Conservation (phyloP, 2,329 filamentous ascomycete genomes). For the Alternaria solani region DNA sequence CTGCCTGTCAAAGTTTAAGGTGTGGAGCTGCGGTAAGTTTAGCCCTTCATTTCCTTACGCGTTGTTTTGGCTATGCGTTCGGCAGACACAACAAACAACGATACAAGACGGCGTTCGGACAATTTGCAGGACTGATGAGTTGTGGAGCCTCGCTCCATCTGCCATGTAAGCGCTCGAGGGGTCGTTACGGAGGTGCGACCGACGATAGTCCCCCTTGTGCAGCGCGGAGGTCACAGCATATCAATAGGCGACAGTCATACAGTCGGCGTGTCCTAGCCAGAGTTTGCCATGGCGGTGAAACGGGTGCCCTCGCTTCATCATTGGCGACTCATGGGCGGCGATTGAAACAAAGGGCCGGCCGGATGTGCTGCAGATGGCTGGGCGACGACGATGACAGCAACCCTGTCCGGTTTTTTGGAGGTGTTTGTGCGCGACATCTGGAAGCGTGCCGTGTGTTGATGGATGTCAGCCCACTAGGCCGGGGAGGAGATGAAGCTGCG, state of each 20-base stretch:
- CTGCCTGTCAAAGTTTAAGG: slow-evolving; percentile 38
- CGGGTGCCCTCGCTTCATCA: slow-evolving; percentile 20
- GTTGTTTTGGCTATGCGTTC: slow-evolving; percentile 44
- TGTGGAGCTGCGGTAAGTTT: slow-evolving; percentile 33
- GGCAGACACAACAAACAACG: slow-evolving; percentile 37
- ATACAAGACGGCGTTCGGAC: background rate
- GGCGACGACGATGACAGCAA: slow-evolving; percentile 4
- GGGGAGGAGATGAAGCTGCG: slow-evolving; percentile 14
- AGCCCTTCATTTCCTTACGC: slow-evolving; percentile 49
- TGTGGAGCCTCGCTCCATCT: slow-evolving; percentile 6
- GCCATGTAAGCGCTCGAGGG: slow-evolving; percentile 10
- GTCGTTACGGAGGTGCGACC: slow-evolving; percentile 23
- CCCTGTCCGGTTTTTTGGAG: slow-evolving; percentile 3
- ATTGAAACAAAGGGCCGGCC: slow-evolving; percentile 26
- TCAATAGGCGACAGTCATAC: slow-evolving; percentile 36
- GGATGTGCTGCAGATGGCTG: slow-evolving; percentile 8
- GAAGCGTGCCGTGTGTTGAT: slow-evolving; percentile 11
- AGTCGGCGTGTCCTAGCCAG: slow-evolving; percentile 28
- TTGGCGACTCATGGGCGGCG: slow-evolving; percentile 24
- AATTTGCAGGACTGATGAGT: slow-evolving; percentile 4
- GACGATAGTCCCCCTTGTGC: slow-evolving; percentile 32
- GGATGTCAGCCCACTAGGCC: slow-evolving; percentile 16
- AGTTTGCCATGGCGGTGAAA: slow-evolving; percentile 36
- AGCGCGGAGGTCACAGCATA: slow-evolving; percentile 33
- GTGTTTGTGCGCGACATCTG: slow-evolving; percentile 10